A percentile compares a stretch with the other conserved stretches of the same genome.
phyloP scores from a whole-genome alignment of 805 yeast species.

The Zygosaccharomyces rouxii region DNA sequence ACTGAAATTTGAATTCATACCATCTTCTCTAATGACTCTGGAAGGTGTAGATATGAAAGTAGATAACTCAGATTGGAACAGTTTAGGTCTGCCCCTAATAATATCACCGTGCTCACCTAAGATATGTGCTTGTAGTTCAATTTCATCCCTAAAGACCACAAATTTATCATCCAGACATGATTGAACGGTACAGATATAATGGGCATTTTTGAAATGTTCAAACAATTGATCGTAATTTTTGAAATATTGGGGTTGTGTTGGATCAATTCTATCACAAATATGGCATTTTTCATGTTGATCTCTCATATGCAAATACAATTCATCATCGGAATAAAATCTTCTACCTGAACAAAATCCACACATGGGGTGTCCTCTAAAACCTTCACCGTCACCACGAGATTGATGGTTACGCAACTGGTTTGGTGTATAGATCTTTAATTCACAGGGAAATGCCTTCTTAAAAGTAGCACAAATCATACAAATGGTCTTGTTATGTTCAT shows the following conservation, averaged over 20 bases:
- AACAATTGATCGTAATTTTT: slow-evolving; percentile 69
- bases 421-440: slow-evolving; percentile 56
- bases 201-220: slow-evolving; percentile 68
- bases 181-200: slow-evolving; percentile 72
- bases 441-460: slow-evolving; percentile 73
- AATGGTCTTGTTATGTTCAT: slow-evolving; percentile 55
- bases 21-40: slow-evolving; percentile 25
- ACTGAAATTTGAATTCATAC: slow-evolving; percentile 7
- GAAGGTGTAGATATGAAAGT: slow-evolving; percentile 44
- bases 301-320: slow-evolving; percentile 73
- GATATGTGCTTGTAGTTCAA: slow-evolving; percentile 86
- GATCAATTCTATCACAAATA: slow-evolving; percentile 71
- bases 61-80: slow-evolving; percentile 58
- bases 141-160: slow-evolving; percentile 82
- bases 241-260: slow-evolving; percentile 67
- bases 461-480: slow-evolving; percentile 77
- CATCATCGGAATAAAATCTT: slow-evolving; percentile 85
- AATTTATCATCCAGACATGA: slow-evolving; percentile 83
- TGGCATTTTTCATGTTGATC: slow-evolving; percentile 84
- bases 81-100: slow-evolving; percentile 31
- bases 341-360: slow-evolving; percentile 75
- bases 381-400: slow-evolving; percentile 64
- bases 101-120: slow-evolving; percentile 59
- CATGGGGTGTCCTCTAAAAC: slow-evolving; percentile 84
- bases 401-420: slow-evolving; percentile 68